Conservation (phyloP, 2,329 filamentous ascomycete species). For the Capronia epimyces region DNA sequence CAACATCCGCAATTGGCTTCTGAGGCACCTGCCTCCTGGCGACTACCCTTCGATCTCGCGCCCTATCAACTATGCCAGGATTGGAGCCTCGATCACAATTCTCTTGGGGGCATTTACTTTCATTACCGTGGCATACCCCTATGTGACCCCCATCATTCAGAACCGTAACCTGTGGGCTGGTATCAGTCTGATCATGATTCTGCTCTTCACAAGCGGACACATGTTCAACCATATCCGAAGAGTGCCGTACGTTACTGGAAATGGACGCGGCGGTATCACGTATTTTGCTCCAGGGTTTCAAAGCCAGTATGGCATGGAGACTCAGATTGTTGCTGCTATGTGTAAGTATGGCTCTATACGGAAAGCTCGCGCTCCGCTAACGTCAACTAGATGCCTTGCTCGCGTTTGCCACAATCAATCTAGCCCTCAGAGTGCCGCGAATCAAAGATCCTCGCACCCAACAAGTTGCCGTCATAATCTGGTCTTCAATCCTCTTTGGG, state of each 20-base stretch:
- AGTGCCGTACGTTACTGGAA: slow-evolving; percentile 81
- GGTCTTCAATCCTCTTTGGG: slow-evolving; percentile 69
- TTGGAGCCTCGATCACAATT: slow-evolving; percentile 62
- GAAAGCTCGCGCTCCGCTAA: slow-evolving; percentile 2
- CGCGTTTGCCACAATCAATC: slow-evolving; percentile 83
- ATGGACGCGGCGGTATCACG: slow-evolving; percentile 76
- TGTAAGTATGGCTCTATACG: slow-evolving; percentile 58
- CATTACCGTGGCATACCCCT: slow-evolving; percentile 66
- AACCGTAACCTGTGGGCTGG: slow-evolving; percentile 94
- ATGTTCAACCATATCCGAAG: slow-evolving; percentile 99
- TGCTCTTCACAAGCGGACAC: slow-evolving; percentile 91
- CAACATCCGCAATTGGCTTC: slow-evolving; percentile 70
- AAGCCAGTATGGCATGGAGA: slow-evolving; percentile 89
- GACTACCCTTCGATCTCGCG: slow-evolving; percentile 67
- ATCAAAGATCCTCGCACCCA: slow-evolving; percentile 72
- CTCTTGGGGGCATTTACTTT: slow-evolving; percentile 65
- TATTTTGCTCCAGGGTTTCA: slow-evolving; percentile 93
- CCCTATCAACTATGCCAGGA: slow-evolving; percentile 80
- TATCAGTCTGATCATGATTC: slow-evolving; percentile 77
- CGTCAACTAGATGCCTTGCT: slow-evolving; percentile 63
- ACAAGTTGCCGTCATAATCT: slow-evolving; percentile 73
- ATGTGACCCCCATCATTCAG: slow-evolving; percentile 72
- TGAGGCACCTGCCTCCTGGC: slow-evolving; percentile 69
- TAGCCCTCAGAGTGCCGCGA: slow-evolving; percentile 87
- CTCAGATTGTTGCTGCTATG: slow-evolving; percentile 86